A percentile compares a stretch with the other conserved stretches of the same genome.
These are phyloP conservation scores for Mycogone perniciosa DNA, from an alignment of 2,329 filamentous ascomycete genomes.

Conservation along the genomic window DNA sequence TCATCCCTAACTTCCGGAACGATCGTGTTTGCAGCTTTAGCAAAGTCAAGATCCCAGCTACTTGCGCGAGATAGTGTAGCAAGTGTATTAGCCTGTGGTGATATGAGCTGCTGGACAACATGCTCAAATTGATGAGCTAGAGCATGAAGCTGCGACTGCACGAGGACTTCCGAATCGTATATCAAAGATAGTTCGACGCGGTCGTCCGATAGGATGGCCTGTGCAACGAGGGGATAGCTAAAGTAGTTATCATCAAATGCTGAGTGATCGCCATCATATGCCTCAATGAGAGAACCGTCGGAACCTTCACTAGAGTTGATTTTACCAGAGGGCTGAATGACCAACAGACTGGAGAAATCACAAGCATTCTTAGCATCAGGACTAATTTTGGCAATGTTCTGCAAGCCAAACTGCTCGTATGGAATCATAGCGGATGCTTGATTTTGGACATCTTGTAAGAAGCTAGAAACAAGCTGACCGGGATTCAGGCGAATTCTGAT, in stretches of 20 bases:
- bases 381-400: conserved; percentile 15
- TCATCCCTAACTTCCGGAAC: not conserved
- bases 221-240: conserved; percentile 2
- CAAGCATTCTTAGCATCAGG: conserved; percentile 10
- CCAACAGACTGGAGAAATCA: conserved; percentile 16
- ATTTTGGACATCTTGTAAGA: conserved; percentile 8
- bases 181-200: not conserved
- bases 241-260: not conserved
- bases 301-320: not conserved
- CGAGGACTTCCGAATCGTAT: not conserved
- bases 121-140: not conserved
- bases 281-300: not conserved
- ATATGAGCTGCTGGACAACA: not conserved
- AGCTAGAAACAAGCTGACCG: not conserved
- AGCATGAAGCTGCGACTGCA: not conserved
- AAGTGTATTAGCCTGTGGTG: not conserved
- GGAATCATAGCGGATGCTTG: conserved; percentile 13
- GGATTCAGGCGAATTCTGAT: not conserved
- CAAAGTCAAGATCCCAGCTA: not conserved
- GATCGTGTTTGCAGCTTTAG: not conserved
- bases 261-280: not conserved
- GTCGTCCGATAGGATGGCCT: not conserved
- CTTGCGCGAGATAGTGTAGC: not conserved
- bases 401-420: conserved; percentile 17
- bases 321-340: conserved; percentile 7